These are phyloP conservation scores for Arthroderma uncinatum DNA, from an alignment of 2,329 filamentous ascomycete species.

Conservation along the genomic window DNA sequence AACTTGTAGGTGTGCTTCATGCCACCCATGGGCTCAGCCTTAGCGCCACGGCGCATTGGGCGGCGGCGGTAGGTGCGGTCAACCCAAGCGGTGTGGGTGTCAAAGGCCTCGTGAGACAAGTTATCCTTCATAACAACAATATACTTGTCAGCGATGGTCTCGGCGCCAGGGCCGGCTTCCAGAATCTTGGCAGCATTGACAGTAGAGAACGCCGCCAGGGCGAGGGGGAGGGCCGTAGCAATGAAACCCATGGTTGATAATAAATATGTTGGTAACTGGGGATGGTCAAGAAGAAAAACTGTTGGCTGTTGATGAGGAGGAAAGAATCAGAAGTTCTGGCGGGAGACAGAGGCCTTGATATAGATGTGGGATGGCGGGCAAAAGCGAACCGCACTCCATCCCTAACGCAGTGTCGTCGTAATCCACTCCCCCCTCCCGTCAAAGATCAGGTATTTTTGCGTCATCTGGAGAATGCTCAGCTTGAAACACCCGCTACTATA, in stretches of 20 bases:
- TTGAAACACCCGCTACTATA: background rate
- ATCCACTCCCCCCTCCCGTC: background rate
- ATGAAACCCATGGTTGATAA: slow-evolving; percentile 7
- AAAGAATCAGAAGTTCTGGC: background rate
- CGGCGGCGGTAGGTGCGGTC: slow-evolving; percentile 1
- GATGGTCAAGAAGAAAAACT: background rate
- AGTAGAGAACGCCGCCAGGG: slow-evolving; percentile 8
- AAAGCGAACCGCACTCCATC: background rate
- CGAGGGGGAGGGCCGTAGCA: slow-evolving; percentile 5
- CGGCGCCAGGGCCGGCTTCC: background rate
- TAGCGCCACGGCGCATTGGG: background rate
- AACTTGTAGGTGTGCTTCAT: slow-evolving; percentile 8
- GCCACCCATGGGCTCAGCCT: slow-evolving; percentile 1
- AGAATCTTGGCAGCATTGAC: slow-evolving; percentile 8
- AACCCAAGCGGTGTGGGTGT: slow-evolving; percentile 5
- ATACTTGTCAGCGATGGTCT: slow-evolving; percentile 8
- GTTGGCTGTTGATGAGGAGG: background rate
- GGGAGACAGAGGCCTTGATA: background rate
- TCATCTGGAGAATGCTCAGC: background rate
- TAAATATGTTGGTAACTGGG: background rate
- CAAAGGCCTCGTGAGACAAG: slow-evolving; percentile 5
- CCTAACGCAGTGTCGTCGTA: background rate
- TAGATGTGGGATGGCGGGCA: background rate
- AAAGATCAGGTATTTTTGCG: background rate
- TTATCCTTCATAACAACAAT: slow-evolving; percentile 11